These are phyloP conservation scores for Tardiomyces depauwii DNA, from an alignment of 1,139 yeast genomes.

Conservation along the genomic window DNA sequence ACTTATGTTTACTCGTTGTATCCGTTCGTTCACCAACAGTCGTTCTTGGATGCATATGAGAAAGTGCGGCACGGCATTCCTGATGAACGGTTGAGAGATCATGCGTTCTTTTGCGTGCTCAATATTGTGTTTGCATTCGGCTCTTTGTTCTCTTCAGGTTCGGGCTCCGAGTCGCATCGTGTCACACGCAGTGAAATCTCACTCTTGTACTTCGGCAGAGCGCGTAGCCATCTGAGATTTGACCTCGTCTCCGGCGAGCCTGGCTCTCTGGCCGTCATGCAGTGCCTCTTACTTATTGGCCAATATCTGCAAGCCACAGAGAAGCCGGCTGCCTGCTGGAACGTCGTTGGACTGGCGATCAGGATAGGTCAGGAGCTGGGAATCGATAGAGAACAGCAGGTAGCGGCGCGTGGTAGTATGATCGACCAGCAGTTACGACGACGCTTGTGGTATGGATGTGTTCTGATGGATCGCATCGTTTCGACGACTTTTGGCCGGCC, in stretches of 20 bases:
- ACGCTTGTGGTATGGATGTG: conserved; percentile 14
- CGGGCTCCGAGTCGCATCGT: conserved; percentile 4
- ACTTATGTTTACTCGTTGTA: conserved; percentile 9
- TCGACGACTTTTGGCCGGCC: conserved; percentile 14
- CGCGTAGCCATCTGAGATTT: conserved; percentile 9
- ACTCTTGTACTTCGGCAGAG: conserved; percentile 10
- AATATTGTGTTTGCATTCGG: conserved; percentile 15
- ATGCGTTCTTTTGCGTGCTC: conserved; percentile 11
- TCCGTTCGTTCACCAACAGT: conserved; percentile 12
- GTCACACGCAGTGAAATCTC: conserved; percentile 6
- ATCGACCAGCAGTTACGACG: conserved; percentile 13
- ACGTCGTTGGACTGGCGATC: conserved; percentile 12
- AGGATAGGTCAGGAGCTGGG: conserved; percentile 17
- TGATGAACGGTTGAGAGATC: conserved; percentile 3
- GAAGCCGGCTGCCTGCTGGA: conserved; percentile 12
- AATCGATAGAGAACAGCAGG: conserved; percentile 10
- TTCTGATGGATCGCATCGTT: conserved; percentile 12
- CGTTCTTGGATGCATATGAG: conserved; percentile 9
- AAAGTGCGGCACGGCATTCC: conserved; percentile 7
- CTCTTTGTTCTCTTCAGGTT: conserved; percentile 9
- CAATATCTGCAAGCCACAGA: conserved; percentile 14
- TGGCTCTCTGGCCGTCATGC: conserved; percentile 11
- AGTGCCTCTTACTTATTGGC: conserved; percentile 11
- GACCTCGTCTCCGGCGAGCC: conserved; percentile 8
- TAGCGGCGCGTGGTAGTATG: conserved; percentile 4